Conservation (phyloP, 2,329 filamentous ascomycete genomes). For the Alternaria consortialis region DNA sequence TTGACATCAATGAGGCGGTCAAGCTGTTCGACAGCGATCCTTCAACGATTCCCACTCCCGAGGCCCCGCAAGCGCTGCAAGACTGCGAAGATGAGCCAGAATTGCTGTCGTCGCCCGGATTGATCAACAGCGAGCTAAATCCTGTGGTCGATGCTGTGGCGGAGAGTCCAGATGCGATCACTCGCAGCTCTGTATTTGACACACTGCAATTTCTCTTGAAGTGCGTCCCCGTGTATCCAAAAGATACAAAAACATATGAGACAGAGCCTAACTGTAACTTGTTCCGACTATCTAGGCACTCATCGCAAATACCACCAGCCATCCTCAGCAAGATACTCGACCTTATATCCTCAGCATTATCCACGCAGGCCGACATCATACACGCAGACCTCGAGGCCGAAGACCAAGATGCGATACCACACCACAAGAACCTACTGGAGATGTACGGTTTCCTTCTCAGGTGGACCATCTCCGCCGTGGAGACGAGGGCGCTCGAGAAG, state of each 20-base stretch:
- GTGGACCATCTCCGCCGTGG: slow-evolving; percentile 94
- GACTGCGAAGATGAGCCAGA: slow-evolving; percentile 95
- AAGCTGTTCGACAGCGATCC: slow-evolving; percentile 98
- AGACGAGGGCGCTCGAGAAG: slow-evolving; percentile 92
- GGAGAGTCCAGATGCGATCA: slow-evolving; percentile 88
- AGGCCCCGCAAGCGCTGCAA: slow-evolving; percentile 82
- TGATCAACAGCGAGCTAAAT: slow-evolving; percentile 88
- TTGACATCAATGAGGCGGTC: slow-evolving; percentile 96
- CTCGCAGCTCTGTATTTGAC: slow-evolving; percentile 81
- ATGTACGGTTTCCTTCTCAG: slow-evolving; percentile 93
- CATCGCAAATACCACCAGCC: slow-evolving; percentile 78
- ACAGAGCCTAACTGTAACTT: slow-evolving; percentile 68
- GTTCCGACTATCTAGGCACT: slow-evolving; percentile 76
- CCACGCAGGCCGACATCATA: slow-evolving; percentile 84
- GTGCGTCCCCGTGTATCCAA: slow-evolving; percentile 73
- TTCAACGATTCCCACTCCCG: slow-evolving; percentile 79
- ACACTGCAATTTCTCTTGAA: slow-evolving; percentile 96
- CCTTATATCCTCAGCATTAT: slow-evolving; percentile 84
- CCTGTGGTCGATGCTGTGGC: slow-evolving; percentile 92
- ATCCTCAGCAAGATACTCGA: slow-evolving; percentile 93
- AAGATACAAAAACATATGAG: slow-evolving; percentile 36
- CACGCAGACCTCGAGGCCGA: slow-evolving; percentile 89
- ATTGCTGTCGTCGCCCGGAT: slow-evolving; percentile 72
- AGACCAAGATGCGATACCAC: slow-evolving; percentile 78
- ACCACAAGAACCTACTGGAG: slow-evolving; percentile 92